phyloP scores from a whole-genome alignment of 1,284 basidiomycete genomes.

The Sporisorium exsertum region DNA sequence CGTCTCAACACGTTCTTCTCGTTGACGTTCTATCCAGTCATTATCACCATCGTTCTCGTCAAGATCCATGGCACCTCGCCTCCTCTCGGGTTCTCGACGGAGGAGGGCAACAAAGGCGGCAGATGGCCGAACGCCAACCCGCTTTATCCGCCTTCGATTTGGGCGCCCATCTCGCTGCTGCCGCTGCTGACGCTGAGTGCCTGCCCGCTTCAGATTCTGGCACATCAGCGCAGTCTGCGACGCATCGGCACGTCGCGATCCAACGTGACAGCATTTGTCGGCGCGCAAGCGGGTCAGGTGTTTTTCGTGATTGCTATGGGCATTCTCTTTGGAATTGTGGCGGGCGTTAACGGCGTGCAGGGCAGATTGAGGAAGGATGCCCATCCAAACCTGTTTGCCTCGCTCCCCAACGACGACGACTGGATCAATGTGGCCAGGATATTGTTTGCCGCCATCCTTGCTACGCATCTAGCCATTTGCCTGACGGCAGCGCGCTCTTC shows the following conservation, averaged over 20 bases:
- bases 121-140: slow-evolving; percentile 47
- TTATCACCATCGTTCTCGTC: slow-evolving; percentile 52
- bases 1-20: slow-evolving; percentile 60
- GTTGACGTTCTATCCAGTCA: slow-evolving; percentile 57
- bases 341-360: slow-evolving; percentile 56
- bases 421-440: slow-evolving; percentile 56
- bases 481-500: slow-evolving; percentile 62
- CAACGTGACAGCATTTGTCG: slow-evolving; percentile 63
- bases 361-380: slow-evolving; percentile 43
- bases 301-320: slow-evolving; percentile 49
- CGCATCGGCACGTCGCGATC: slow-evolving; percentile 59
- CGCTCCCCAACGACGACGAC: slow-evolving; percentile 59
- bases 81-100: neutral
- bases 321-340: slow-evolving; percentile 55
- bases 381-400: slow-evolving; percentile 63
- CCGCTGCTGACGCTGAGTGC: slow-evolving; percentile 63
- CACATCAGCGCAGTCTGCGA: slow-evolving; percentile 62
- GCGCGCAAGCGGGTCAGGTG: slow-evolving; percentile 61
- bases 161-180: slow-evolving; percentile 66
- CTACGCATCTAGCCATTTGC: slow-evolving; percentile 62
- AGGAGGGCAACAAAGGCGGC: neutral
- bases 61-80: slow-evolving; percentile 45
- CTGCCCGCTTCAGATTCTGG: slow-evolving; percentile 66
- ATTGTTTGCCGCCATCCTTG: slow-evolving; percentile 58
- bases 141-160: slow-evolving; percentile 53